These are phyloP conservation scores for Saksenaea oblongispora DNA, from an alignment of 371 early-diverging fungal species.

Conservation along the genomic window DNA sequence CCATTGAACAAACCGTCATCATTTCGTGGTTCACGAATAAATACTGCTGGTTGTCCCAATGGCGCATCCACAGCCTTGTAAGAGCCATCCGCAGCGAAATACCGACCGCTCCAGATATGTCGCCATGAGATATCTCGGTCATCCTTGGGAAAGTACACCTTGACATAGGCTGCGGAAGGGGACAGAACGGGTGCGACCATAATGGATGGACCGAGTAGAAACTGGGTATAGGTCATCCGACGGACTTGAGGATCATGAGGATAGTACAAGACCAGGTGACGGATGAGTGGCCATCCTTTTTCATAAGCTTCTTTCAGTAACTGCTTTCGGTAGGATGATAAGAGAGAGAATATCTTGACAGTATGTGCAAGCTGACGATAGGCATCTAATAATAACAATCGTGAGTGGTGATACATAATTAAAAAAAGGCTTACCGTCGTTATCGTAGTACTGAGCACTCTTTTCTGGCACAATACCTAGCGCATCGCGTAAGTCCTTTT, in stretches of 20 bases:
- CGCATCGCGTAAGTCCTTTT: too few relatives aligned
- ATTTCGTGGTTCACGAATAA: slow-evolving; percentile 45
- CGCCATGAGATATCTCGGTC: slow-evolving; percentile 30
- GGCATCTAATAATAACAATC: slow-evolving; percentile 21
- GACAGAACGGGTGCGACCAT: slow-evolving; percentile 40
- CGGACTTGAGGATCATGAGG: slow-evolving; percentile 39
- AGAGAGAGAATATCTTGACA: slow-evolving; percentile 31
- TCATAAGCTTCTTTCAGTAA: slow-evolving; percentile 48
- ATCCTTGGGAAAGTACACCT: slow-evolving; percentile 47
- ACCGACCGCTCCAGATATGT: slow-evolving; percentile 48
- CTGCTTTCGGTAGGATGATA: slow-evolving; percentile 38
- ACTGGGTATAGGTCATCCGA: slow-evolving; percentile 38
- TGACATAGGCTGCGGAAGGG: slow-evolving; percentile 41
- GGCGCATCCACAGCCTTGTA: slow-evolving; percentile 43
- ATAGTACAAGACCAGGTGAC: slow-evolving; percentile 53
- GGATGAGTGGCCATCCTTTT: slow-evolving; percentile 54
- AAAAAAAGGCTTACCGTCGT: slow-evolving; percentile 37
- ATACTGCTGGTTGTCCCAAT: slow-evolving; percentile 46
- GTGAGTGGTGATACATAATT: neutral
- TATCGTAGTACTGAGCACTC: slow-evolving; percentile 55
- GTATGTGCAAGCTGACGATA: slow-evolving; percentile 40
- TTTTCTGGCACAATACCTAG: slow-evolving; percentile 37
- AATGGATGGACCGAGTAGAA: slow-evolving; percentile 32
- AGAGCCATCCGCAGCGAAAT: slow-evolving; percentile 38
- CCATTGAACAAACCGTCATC: slow-evolving; percentile 40